These are phyloP conservation scores for Fusarium illudens DNA, from an alignment of 2,329 filamentous ascomycete genomes.

Conservation along the genomic window DNA sequence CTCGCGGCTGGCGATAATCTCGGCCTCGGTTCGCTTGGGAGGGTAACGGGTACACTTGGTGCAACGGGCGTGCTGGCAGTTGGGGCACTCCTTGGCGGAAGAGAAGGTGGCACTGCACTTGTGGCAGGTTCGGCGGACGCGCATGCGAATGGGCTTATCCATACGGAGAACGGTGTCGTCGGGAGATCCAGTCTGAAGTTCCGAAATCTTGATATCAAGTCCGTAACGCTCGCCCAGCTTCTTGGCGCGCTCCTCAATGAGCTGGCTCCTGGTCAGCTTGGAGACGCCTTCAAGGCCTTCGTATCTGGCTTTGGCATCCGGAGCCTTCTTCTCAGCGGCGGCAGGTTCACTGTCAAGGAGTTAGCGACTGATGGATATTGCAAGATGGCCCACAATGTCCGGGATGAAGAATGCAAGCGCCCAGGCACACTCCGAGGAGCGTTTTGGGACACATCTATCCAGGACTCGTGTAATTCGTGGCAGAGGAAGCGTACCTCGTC, in stretches of 20 bases:
- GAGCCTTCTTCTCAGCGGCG: constrained; percentile 27
- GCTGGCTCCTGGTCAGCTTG: constrained; percentile 58
- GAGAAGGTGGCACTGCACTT: constrained; percentile 80
- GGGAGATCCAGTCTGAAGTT: constrained; percentile 59
- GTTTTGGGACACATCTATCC: background rate
- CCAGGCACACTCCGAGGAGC: background rate
- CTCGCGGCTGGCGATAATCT: constrained; percentile 62
- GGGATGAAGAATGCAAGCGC: background rate
- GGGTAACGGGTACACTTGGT: constrained; percentile 81
- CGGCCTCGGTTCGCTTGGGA: constrained; percentile 66
- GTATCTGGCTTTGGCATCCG: constrained; percentile 42
- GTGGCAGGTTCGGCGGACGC: constrained; percentile 82
- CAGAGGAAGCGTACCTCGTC: constrained; percentile 39
- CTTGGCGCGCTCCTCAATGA: constrained; percentile 65
- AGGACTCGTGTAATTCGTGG: background rate
- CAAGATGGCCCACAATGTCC: background rate
- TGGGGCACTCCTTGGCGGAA: constrained; percentile 74
- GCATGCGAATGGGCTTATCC: constrained; percentile 80
- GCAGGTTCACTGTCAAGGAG: constrained; percentile 28
- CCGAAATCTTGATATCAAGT: constrained; percentile 62
- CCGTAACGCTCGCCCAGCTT: constrained; percentile 65
- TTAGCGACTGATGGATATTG: constrained; percentile 10
- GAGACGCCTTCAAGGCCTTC: constrained; percentile 46
- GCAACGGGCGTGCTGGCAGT: constrained; percentile 83
- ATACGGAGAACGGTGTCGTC: constrained; percentile 68